A percentile compares a stretch with the other conserved stretches of the same genome.
Conservation (phyloP, 306 rosid genomes). For the Aeschynomene evenia region DNA sequence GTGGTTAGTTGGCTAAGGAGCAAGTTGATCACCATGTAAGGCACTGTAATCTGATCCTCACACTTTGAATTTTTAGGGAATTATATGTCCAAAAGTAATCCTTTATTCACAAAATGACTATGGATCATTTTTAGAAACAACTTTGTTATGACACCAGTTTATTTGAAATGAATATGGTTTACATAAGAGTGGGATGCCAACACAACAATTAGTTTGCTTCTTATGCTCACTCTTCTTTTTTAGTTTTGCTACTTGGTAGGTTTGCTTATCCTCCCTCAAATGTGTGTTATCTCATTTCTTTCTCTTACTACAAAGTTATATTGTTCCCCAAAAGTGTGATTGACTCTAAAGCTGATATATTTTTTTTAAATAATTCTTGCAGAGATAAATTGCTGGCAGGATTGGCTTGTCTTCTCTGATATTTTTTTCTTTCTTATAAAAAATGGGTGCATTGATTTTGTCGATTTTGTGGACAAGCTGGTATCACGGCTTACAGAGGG, state of each 20-base stretch:
- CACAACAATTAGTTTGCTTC: neutral
- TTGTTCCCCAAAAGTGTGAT: neutral
- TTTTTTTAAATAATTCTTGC: slow-evolving; percentile 49
- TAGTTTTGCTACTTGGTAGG: slow-evolving; percentile 6
- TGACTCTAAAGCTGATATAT: slow-evolving; percentile 26
- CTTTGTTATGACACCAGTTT: neutral
- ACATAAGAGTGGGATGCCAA: neutral
- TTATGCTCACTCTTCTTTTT: slow-evolving; percentile 9
- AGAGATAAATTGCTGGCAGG: slow-evolving; percentile 99
- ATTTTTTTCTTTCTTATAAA: slow-evolving; percentile 82
- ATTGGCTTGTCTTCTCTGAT: slow-evolving; percentile 96
- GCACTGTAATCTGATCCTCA: neutral
- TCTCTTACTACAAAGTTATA: slow-evolving; percentile 6
- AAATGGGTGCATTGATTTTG: slow-evolving; percentile 95
- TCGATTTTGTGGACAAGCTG: slow-evolving; percentile 93
- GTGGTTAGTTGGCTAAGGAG: neutral
- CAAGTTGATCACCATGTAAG: neutral
- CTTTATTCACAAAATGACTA: neutral
- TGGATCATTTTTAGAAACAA: neutral
- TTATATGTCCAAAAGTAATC: neutral
- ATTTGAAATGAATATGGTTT: neutral
- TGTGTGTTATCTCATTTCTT: slow-evolving; percentile 2
- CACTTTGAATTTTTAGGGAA: neutral
- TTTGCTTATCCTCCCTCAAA: slow-evolving; percentile 14
- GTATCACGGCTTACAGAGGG: slow-evolving; percentile 81